phyloP scores from a whole-genome alignment of 2,329 filamentous ascomycete genomes.

The Peltaster fructicola region DNA sequence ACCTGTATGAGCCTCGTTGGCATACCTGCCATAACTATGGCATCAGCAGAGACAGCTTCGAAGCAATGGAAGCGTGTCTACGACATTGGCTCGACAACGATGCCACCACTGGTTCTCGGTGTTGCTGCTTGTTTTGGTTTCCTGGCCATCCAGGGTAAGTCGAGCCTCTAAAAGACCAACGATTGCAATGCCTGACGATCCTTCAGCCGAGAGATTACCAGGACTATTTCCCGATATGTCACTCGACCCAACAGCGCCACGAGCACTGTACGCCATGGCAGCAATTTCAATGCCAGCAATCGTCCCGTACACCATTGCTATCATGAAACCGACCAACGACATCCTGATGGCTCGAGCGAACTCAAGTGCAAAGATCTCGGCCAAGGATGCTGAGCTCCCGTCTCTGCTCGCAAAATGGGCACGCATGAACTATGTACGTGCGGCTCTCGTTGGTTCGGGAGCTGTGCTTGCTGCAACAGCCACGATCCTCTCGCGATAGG shows the following conservation, averaged over 20 bases:
- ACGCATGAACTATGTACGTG: no score
- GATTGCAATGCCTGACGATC: no score
- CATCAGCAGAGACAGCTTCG: slow-evolving; percentile 7
- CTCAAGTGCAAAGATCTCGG: slow-evolving; percentile 3
- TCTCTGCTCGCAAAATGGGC: slow-evolving; percentile 11
- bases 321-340: slow-evolving; percentile 10
- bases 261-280: slow-evolving; percentile 10
- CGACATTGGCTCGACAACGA: slow-evolving; percentile 8
- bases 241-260: slow-evolving; percentile 6
- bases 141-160: slow-evolving; percentile 9
- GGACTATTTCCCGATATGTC: slow-evolving; percentile 6
- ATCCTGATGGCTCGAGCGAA: slow-evolving; percentile 9
- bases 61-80: slow-evolving; percentile 12
- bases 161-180: slow-evolving; percentile 1
- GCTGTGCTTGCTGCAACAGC: no score
- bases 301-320: slow-evolving; percentile 12
- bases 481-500: no score
- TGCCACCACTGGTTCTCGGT: slow-evolving; percentile 9
- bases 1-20: slow-evolving; percentile 7
- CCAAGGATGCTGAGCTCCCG: slow-evolving; percentile 9
- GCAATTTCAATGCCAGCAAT: slow-evolving; percentile 9
- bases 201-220: slow-evolving; percentile 3
- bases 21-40: slow-evolving; percentile 8
- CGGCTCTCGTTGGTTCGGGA: slow-evolving; percentile 6
- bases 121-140: slow-evolving; percentile 8